Evolutionary conservation across 768 basidiomycete genomes (phyloP).

Genomic region (Kwoniella shandongensis): DNA sequence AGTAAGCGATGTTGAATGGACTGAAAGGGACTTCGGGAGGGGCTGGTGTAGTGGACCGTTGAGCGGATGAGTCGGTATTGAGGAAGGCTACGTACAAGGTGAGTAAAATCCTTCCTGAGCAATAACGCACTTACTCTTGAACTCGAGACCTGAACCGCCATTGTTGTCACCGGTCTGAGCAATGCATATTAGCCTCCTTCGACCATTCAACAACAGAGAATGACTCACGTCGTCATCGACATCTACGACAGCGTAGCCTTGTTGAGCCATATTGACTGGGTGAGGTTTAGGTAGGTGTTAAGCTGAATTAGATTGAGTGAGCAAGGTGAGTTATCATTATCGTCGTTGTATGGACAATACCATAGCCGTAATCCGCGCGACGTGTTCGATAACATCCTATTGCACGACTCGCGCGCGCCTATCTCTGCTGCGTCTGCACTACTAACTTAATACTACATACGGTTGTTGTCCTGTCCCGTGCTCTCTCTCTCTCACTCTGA

Average conservation of each 20-base stretch:
- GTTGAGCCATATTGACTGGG: constrained; percentile 27
- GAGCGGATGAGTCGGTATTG: constrained; percentile 21
- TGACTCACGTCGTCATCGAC: constrained; percentile 51
- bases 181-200: no score
- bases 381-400: no score
- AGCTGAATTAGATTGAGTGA: no score
- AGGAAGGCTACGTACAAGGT: constrained; percentile 13
- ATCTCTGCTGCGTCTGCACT: no score
- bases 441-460: no score
- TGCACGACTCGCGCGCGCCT: no score
- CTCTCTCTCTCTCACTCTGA: no score
- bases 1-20: constrained; percentile 50
- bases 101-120: not conserved
- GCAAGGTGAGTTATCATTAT: no score
- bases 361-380: no score
- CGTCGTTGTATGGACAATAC: no score
- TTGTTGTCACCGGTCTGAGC: not conserved
- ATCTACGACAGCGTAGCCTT: constrained; percentile 51
- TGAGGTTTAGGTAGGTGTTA: not conserved
- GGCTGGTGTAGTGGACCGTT: constrained; percentile 18
- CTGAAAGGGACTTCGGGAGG: constrained; percentile 43
- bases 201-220: no score
- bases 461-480: no score
- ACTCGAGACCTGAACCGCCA: constrained; percentile 33
- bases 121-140: constrained; percentile 41